Percentiles rank a stretch among this genome's conserved stretches.
Evolutionary conservation across 208 protist species (phyloP).

Genomic region (Angomonas ambiguus): DNA sequence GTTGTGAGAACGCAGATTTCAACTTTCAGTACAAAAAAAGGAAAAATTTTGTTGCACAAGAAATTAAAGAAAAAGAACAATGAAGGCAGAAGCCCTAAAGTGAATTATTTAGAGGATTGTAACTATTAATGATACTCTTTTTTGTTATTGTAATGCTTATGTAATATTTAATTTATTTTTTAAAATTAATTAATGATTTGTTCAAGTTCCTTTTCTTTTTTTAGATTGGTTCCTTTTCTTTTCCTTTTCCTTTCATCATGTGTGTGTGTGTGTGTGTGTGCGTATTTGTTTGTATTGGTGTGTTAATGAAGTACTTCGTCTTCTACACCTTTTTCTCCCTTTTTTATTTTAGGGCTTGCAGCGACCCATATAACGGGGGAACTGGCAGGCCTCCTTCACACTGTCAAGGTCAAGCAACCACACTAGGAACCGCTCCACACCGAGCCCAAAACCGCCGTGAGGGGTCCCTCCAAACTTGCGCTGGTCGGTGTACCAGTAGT

Average conservation of each 20-base stretch:
- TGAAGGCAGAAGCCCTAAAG: too few relatives aligned
- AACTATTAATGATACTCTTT: slow-evolving; percentile 12
- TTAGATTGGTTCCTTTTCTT: neutral
- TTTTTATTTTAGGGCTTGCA: slow-evolving; percentile 91
- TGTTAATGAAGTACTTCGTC: neutral
- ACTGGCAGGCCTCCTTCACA: slow-evolving; percentile 96
- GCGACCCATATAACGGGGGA: slow-evolving; percentile 94
- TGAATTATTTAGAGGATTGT: too few relatives aligned
- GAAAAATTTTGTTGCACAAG: too few relatives aligned
- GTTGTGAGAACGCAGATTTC: too few relatives aligned
- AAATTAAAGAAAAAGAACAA: too few relatives aligned
- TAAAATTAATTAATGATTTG: slow-evolving; percentile 3
- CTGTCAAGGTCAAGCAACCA: slow-evolving; percentile 95
- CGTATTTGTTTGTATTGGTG: neutral
- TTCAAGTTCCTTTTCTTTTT: neutral
- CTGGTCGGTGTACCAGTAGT: slow-evolving; percentile 99
- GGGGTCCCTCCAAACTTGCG: slow-evolving; percentile 96
- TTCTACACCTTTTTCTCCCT: neutral
- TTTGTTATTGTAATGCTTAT: too few relatives aligned
- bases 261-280: neutral
- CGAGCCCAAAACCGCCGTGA: slow-evolving; percentile 98
- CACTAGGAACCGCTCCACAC: slow-evolving; percentile 96
- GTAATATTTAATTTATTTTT: neutral
- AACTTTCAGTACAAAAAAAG: too few relatives aligned
- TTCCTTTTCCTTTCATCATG: neutral